phyloP scores from a whole-genome alignment of 2,329 filamentous ascomycete genomes.

The Aspergillus flavus region DNA sequence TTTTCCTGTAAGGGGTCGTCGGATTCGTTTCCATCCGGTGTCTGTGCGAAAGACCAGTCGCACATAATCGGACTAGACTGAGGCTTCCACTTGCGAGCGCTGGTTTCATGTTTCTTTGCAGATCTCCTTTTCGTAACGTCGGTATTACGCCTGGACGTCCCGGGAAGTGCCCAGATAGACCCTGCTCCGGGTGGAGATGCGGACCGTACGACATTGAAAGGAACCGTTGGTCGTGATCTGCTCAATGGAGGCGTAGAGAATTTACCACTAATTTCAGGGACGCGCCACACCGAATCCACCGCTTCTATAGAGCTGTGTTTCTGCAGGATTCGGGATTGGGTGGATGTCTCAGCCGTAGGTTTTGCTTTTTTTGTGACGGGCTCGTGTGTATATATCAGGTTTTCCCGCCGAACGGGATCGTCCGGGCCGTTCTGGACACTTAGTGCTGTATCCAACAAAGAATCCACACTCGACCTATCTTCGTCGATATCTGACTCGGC shows the following conservation, averaged over 20 bases:
- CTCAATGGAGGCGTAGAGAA: slow-evolving; percentile 29
- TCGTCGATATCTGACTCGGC: slow-evolving; percentile 22
- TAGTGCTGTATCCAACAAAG: slow-evolving; percentile 23
- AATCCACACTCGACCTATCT: slow-evolving; percentile 27
- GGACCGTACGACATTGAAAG: slow-evolving; percentile 21
- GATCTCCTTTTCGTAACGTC: slow-evolving; percentile 24
- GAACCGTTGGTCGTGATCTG: slow-evolving; percentile 19
- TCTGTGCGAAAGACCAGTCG: slow-evolving; percentile 42
- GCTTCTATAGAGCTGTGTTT: slow-evolving; percentile 14
- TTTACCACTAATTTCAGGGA: slow-evolving; percentile 31
- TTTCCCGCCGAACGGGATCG: neutral
- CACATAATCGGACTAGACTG: slow-evolving; percentile 32
- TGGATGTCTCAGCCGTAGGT: slow-evolving; percentile 12
- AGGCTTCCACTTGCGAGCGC: slow-evolving; percentile 26
- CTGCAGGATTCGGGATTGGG: slow-evolving; percentile 16
- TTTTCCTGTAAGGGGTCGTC: slow-evolving; percentile 46
- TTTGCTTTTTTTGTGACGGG: slow-evolving; percentile 23
- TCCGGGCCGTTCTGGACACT: slow-evolving; percentile 15
- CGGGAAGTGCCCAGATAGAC: slow-evolving; percentile 43
- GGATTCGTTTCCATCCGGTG: slow-evolving; percentile 41
- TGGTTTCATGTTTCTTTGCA: slow-evolving; percentile 23
- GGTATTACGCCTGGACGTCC: slow-evolving; percentile 26
- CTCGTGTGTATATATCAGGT: slow-evolving; percentile 11
- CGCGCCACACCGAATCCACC: slow-evolving; percentile 33
- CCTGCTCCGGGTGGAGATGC: slow-evolving; percentile 38